Conservation (phyloP, 2,329 filamentous ascomycete species). For the Trichoderma breve region DNA sequence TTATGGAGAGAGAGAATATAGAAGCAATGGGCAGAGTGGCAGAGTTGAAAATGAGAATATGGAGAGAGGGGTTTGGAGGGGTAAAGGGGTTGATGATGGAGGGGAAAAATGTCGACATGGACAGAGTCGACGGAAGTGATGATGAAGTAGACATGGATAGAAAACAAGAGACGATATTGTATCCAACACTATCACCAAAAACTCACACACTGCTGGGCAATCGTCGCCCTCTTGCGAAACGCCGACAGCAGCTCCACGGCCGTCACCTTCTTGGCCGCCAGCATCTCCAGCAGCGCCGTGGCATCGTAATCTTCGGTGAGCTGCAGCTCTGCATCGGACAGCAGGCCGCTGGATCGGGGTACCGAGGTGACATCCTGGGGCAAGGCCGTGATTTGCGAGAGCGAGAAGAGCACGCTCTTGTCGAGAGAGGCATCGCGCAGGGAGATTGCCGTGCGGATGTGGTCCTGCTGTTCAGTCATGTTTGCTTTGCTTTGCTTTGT, state of each 20-base stretch:
- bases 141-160: not conserved
- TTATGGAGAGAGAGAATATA: not conserved
- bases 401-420: conserved; percentile 14
- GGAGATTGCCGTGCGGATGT: conserved; percentile 6
- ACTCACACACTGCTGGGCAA: conserved; percentile 17
- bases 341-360: conserved; percentile 1
- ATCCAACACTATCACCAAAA: not conserved
- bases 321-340: conserved; percentile 9
- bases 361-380: conserved; percentile 14
- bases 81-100: not conserved
- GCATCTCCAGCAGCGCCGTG: conserved; percentile 14
- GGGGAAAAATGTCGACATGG: not conserved
- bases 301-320: conserved; percentile 16
- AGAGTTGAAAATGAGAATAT: not conserved
- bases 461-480: conserved; percentile 6
- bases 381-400: not conserved
- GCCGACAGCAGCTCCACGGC: conserved; percentile 5
- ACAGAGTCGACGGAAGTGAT: not conserved
- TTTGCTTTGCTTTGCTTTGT: not conserved
- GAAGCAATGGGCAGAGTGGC: not conserved
- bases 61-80: not conserved
- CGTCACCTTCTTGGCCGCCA: conserved; percentile 10
- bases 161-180: not conserved
- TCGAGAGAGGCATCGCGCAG: conserved; percentile 11
- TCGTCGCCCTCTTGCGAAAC: conserved; percentile 17